These are phyloP conservation scores for Periconia digitata DNA, from an alignment of 2,329 filamentous ascomycete species.

Conservation along the genomic window DNA sequence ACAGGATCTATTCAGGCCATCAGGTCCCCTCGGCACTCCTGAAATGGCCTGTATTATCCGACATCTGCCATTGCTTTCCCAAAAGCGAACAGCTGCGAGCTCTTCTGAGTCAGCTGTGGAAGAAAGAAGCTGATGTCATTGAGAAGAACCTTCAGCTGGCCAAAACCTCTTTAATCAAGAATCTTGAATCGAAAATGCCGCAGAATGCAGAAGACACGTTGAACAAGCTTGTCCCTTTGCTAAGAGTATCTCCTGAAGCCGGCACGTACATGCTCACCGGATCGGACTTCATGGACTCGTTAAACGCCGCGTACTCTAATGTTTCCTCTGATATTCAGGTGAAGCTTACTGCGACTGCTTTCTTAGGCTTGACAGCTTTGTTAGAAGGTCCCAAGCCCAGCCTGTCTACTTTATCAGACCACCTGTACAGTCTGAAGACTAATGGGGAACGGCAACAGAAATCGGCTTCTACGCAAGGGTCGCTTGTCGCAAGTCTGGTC, in stretches of 20 bases:
- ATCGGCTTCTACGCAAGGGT: constrained; percentile 47
- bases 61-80: constrained; percentile 67
- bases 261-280: constrained; percentile 73
- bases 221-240: constrained; percentile 62
- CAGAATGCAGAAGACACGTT: constrained; percentile 58
- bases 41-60: constrained; percentile 68
- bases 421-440: constrained; percentile 77
- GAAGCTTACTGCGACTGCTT: constrained; percentile 70
- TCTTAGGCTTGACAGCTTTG: constrained; percentile 73
- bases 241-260: constrained; percentile 61
- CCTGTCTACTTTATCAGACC: constrained; percentile 75
- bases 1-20: constrained; percentile 57
- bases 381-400: constrained; percentile 68
- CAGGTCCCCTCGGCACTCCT: constrained; percentile 54
- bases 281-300: constrained; percentile 81
- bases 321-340: constrained; percentile 65
- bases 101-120: constrained; percentile 56
- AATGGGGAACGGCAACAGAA: constrained; percentile 64
- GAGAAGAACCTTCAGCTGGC: constrained; percentile 60
- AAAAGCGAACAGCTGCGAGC: constrained; percentile 59
- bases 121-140: constrained; percentile 51
- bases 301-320: constrained; percentile 66
- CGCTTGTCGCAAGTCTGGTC: constrained; percentile 78
- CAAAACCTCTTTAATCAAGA: constrained; percentile 64
- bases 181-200: constrained; percentile 65